A percentile compares a stretch with the other conserved stretches of the same genome.
These are phyloP conservation scores for Jatropha curcas DNA, from an alignment of 345 rosid species.

Conservation along the genomic window DNA sequence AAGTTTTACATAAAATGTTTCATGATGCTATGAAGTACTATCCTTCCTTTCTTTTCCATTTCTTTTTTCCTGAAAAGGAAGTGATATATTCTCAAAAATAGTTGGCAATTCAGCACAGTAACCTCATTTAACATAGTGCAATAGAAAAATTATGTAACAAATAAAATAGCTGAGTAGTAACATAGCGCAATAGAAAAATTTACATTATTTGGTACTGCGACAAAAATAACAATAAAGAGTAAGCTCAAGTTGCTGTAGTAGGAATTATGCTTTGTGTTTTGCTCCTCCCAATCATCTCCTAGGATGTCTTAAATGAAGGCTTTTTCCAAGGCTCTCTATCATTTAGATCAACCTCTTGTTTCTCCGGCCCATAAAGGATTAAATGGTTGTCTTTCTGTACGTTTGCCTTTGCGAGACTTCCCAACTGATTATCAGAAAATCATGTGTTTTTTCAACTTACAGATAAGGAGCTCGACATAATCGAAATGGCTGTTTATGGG, in stretches of 20 bases:
- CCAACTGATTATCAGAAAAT: background rate
- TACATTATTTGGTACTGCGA: background rate
- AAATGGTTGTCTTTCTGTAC: background rate
- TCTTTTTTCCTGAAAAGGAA: no score
- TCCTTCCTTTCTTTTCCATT: no score
- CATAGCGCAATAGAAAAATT: no score
- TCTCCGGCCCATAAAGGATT: no score
- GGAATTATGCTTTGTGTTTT: background rate
- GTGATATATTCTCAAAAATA: background rate
- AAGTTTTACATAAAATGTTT: no score
- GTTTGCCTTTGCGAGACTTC: background rate
- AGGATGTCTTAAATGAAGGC: background rate
- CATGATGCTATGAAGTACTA: no score
- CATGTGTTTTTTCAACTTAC: conserved; percentile 20
- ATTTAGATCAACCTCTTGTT: no score
- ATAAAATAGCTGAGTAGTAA: no score
- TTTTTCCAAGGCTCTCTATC: background rate
- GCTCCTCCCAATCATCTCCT: background rate
- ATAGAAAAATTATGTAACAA: no score
- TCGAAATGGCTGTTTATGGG: conserved; percentile 97
- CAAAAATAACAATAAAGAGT: background rate
- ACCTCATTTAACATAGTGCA: no score
- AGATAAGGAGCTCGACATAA: conserved; percentile 91
- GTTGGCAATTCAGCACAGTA: background rate
- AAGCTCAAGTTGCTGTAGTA: background rate